Evolutionary conservation across 169 alveolate species (phyloP).

Genomic region (Perkinsus olseni): DNA sequence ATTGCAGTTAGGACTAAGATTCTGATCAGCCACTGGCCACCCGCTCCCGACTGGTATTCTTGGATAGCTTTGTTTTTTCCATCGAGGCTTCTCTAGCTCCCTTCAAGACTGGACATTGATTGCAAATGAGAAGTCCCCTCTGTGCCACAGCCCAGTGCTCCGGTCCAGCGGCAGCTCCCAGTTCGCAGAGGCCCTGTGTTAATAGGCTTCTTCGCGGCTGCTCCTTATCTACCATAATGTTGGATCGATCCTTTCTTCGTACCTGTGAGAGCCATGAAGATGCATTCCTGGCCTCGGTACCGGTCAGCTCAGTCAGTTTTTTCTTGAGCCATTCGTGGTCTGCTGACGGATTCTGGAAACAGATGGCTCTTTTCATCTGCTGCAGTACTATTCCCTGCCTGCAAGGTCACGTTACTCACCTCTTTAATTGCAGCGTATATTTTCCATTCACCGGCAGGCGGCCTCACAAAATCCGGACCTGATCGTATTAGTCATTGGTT

Average conservation of each 20-base stretch:
- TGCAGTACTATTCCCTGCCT: background rate
- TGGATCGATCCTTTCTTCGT: background rate
- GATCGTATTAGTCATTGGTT: background rate
- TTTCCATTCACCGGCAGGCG: background rate
- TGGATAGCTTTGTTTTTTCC: too few relatives aligned
- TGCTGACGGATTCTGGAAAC: background rate
- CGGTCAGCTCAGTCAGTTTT: background rate
- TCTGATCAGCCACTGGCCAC: too few relatives aligned
- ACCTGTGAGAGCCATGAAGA: background rate
- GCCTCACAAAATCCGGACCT: background rate
- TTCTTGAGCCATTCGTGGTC: background rate
- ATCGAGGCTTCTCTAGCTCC: too few relatives aligned
- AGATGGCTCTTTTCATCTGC: background rate
- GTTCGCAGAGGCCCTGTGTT: too few relatives aligned
- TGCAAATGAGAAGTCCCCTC: too few relatives aligned
- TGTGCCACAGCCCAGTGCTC: too few relatives aligned
- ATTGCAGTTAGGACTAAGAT: too few relatives aligned
- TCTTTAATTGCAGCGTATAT: background rate
- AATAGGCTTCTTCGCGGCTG: too few relatives aligned
- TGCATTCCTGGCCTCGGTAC: background rate
- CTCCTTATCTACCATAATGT: background rate
- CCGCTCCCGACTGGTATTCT: too few relatives aligned
- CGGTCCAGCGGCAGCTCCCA: too few relatives aligned
- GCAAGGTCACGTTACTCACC: background rate
- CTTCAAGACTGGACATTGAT: too few relatives aligned